Evolutionary conservation across 495 filamentous ascomycete genomes (phyloP), one percentile per base, ranked within the genome.

Genomic region (Collariella sp.): DNA sequence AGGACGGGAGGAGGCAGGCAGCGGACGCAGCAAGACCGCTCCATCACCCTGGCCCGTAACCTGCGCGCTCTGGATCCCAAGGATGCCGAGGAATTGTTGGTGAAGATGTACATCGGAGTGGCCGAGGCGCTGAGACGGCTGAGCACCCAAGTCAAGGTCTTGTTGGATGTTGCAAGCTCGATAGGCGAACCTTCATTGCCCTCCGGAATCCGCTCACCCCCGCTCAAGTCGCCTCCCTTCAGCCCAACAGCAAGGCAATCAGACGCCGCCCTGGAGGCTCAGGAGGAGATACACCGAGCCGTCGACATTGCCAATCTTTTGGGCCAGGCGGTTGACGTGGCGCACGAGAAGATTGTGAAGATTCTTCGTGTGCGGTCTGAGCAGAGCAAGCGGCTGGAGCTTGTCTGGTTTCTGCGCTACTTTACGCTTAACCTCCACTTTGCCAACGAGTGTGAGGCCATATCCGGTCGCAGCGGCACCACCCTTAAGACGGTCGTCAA

Each of bases 401-500:
- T 88, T n/a, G 69, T 81, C 51, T 77, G 80, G 55, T 97, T 99
- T 66, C 66, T 97, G 22, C 83, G 89, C 47, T 97, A 97, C 64
- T 95, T 96, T 64, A 90, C 82, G 7, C 80, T 99, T 18, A 97
- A 96, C 59, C 81, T 91, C 23, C 81, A 95, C 20, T 99, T 97
- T 62, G 88, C 89, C 7, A 94, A 96, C 60, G 93, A 99, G 65
- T 99, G 93, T 61, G 93, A 99, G 67, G 88, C 93, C 3, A 88
- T 96, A 15, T 95, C 89, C 13, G 93, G 93, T 3, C 81, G 93
- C 50, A 83, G 88, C 49, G 91, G 91, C 2, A 85, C 83, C 6
- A 78, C 84, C 1, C 74, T 98, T 24, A 95, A 95, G 66, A 91
- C 81, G 3, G 78, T 95, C 2, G 88, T 98, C 35, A 91, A 95